These are phyloP conservation scores for Quercus tomentella DNA, from an alignment of 331 rosid species.

Conservation along the genomic window DNA sequence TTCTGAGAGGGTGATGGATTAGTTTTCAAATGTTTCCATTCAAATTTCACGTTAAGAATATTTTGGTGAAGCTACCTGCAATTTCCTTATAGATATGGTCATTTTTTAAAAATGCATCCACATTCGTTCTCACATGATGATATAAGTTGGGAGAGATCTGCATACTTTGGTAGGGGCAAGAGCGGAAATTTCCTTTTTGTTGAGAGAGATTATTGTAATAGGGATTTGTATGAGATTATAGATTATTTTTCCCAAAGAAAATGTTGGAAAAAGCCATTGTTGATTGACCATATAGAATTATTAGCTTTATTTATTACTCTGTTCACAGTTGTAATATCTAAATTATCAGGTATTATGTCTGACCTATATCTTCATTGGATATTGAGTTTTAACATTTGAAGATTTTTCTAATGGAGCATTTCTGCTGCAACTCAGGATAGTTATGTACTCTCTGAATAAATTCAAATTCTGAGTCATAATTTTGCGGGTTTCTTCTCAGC, in stretches of 20 bases:
- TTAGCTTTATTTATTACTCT: slow-evolving; percentile 39
- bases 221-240: slow-evolving; percentile 40
- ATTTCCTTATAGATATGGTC: slow-evolving; percentile 43
- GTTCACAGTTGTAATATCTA: slow-evolving; percentile 36
- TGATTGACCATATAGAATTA: slow-evolving; percentile 50
- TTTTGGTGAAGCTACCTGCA: slow-evolving; percentile 28
- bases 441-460: neutral
- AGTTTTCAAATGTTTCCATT: slow-evolving; percentile 25
- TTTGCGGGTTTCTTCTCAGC: neutral
- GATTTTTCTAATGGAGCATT: slow-evolving; percentile 17
- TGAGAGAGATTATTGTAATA: slow-evolving; percentile 31
- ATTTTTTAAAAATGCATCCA: slow-evolving; percentile 33
- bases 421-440: neutral
- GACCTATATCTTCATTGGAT: slow-evolving; percentile 22
- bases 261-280: slow-evolving; percentile 38
- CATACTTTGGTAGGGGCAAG: slow-evolving; percentile 38
- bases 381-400: slow-evolving; percentile 22
- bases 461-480: neutral
- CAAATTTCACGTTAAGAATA: slow-evolving; percentile 26
- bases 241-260: slow-evolving; percentile 10
- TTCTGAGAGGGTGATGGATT: slow-evolving; percentile 72
- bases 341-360: slow-evolving; percentile 29
- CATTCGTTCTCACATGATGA: slow-evolving; percentile 27
- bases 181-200: slow-evolving; percentile 24
- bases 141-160: slow-evolving; percentile 35